Percentiles rank a stretch among this genome's conserved stretches.
phyloP scores from a whole-genome alignment of 768 basidiomycete genomes.

The Termitomyces heimii region DNA sequence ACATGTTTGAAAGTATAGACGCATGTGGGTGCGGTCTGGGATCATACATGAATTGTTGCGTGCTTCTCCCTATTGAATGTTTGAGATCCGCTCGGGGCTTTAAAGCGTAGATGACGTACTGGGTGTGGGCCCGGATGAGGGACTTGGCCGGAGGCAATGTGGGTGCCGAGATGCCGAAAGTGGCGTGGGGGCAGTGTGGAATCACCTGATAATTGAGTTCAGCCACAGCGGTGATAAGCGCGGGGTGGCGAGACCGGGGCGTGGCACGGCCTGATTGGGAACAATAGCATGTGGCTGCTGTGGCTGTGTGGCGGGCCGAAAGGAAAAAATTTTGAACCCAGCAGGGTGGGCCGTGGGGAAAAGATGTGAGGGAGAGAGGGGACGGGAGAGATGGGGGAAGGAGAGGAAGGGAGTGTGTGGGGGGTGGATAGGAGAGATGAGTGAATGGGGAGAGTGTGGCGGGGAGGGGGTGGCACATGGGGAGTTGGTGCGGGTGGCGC shows the following conservation, averaged over 20 bases:
- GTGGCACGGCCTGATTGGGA: background rate
- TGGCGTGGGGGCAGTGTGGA: background rate
- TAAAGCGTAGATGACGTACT: too few relatives aligned
- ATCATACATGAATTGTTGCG: too few relatives aligned
- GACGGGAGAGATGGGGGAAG: background rate
- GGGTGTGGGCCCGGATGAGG: too few relatives aligned
- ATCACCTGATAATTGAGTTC: background rate
- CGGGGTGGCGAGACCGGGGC: background rate
- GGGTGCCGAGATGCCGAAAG: too few relatives aligned
- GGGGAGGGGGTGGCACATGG: background rate
- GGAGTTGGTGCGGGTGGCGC: background rate
- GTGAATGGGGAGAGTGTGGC: background rate
- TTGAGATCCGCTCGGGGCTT: too few relatives aligned
- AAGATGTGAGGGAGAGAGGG: background rate
- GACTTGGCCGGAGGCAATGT: too few relatives aligned
- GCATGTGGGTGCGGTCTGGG: too few relatives aligned
- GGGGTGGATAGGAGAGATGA: background rate
- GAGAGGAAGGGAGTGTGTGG: too few relatives aligned
- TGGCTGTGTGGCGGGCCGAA: conserved; percentile 6
- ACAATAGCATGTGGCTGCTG: background rate
- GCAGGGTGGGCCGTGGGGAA: conserved; percentile 1
- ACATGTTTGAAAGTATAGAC: too few relatives aligned
- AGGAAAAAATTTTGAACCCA: conserved; percentile 2
- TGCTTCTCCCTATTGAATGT: too few relatives aligned
- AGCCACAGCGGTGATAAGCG: background rate